Conservation (phyloP, 495 filamentous ascomycete species). For the Hapsidospora chrysogenum region DNA sequence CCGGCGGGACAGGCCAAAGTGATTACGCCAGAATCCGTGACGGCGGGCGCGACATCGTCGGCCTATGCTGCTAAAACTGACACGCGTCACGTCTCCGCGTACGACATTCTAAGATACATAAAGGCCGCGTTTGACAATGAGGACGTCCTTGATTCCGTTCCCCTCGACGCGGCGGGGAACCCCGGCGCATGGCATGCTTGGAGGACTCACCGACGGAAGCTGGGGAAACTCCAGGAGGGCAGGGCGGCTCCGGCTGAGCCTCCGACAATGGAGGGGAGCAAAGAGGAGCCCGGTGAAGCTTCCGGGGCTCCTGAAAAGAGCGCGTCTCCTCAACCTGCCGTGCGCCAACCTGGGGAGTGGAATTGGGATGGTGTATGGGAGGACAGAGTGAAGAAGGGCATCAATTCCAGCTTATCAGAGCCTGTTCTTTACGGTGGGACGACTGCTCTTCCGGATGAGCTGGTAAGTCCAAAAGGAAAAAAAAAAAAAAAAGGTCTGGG, state of each 20-base stretch:
- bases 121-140: constrained; percentile 66
- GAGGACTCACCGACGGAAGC: constrained; percentile 44
- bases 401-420: constrained; percentile 62
- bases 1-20: constrained; percentile 4
- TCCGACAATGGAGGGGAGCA: not conserved
- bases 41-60: constrained; percentile 3
- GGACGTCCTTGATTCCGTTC: constrained; percentile 56
- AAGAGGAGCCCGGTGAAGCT: not conserved
- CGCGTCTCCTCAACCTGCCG: constrained; percentile 5
- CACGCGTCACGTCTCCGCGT: constrained; percentile 22
- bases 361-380: constrained; percentile 96
- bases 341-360: constrained; percentile 63
- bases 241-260: not conserved
- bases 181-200: constrained; percentile 83
- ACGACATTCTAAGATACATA: constrained; percentile 62
- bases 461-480: no score
- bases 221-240: constrained; percentile 7
- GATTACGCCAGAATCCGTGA: constrained; percentile 17
- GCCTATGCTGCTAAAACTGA: not conserved
- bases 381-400: constrained; percentile 57
- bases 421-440: constrained; percentile 59
- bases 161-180: constrained; percentile 70
- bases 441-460: constrained; percentile 43
- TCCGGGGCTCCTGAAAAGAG: constrained; percentile 1
- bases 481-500: no score